Percentiles rank a stretch among this genome's conserved stretches.
Evolutionary conservation across 23 red algal species (phyloP).

Genomic region (Cyanidioschyzon merolae): DNA sequence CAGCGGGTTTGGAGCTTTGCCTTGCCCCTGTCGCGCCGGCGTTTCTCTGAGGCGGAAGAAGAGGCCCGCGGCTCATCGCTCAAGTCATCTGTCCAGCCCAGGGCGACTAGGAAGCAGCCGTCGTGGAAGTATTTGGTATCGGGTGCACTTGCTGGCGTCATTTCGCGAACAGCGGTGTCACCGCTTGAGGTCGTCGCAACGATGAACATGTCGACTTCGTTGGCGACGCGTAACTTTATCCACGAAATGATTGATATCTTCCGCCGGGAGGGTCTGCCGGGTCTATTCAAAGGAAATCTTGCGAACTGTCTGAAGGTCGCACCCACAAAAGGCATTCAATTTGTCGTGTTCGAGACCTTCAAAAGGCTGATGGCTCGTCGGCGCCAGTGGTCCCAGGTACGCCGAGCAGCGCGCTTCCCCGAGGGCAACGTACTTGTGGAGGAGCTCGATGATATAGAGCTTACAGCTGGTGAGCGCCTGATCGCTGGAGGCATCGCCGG

Average conservation of each 20-base stretch:
- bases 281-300: conserved; percentile 79
- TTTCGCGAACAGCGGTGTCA: conserved; percentile 71
- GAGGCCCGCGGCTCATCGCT: conserved; percentile 14
- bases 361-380: conserved; percentile 39
- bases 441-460: conserved; percentile 16
- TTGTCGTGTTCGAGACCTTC: conserved; percentile 71
- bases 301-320: conserved; percentile 91
- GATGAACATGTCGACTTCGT: conserved; percentile 56
- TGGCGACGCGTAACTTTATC: conserved; percentile 14
- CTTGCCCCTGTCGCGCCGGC: not conserved
- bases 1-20: not conserved
- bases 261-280: conserved; percentile 56
- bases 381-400: not conserved
- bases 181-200: conserved; percentile 86
- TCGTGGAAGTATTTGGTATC: conserved; percentile 13
- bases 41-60: not conserved
- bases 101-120: not conserved
- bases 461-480: conserved; percentile 53
- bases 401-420: not conserved
- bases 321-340: conserved; percentile 87
- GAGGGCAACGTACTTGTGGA: not conserved
- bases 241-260: conserved; percentile 49
- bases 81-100: conserved; percentile 5
- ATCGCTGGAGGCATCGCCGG: conserved; percentile 69
- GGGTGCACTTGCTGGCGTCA: conserved; percentile 62